Conservation (phyloP, 257 asterid genomes). For the Catharanthus roseus region DNA sequence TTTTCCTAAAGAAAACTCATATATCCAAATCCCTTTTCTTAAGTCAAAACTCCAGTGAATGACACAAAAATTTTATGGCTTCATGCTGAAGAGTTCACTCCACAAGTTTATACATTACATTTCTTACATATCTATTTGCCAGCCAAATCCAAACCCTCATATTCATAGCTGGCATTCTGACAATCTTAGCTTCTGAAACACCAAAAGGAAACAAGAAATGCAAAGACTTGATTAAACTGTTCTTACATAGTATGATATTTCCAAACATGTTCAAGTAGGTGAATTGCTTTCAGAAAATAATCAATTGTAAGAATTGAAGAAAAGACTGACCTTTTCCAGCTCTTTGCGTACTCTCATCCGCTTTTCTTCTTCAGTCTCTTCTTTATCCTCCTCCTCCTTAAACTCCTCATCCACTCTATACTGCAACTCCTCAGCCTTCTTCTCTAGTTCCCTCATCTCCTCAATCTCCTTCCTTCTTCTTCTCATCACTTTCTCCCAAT, state of each 20-base stretch:
- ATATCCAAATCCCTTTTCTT: neutral
- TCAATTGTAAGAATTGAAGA: neutral
- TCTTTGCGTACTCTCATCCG: conserved; percentile 76
- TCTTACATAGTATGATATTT: too few relatives aligned
- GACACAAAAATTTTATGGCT: neutral
- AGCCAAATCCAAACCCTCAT: neutral
- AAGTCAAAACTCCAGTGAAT: neutral
- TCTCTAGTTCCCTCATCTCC: conserved; percentile 82
- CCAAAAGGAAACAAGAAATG: neutral
- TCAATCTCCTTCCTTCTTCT: conserved; percentile 75
- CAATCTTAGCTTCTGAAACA: neutral
- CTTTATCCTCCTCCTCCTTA: conserved; percentile 28
- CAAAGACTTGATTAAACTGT: neutral
- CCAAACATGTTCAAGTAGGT: neutral
- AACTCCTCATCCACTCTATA: conserved; percentile 52
- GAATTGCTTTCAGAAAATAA: neutral
- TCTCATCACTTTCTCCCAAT: conserved; percentile 90
- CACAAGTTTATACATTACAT: neutral
- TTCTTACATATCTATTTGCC: neutral
- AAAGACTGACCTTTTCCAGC: conserved; percentile 58
- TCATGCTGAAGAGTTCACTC: neutral
- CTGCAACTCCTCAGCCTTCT: conserved; percentile 86
- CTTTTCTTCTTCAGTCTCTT: conserved; percentile 75
- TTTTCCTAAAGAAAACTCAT: neutral
- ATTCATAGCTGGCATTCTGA: neutral